Base-by-base conservation (phyloP, 164 flowering plant species). In the Aristolochia fimbriata region DNA sequence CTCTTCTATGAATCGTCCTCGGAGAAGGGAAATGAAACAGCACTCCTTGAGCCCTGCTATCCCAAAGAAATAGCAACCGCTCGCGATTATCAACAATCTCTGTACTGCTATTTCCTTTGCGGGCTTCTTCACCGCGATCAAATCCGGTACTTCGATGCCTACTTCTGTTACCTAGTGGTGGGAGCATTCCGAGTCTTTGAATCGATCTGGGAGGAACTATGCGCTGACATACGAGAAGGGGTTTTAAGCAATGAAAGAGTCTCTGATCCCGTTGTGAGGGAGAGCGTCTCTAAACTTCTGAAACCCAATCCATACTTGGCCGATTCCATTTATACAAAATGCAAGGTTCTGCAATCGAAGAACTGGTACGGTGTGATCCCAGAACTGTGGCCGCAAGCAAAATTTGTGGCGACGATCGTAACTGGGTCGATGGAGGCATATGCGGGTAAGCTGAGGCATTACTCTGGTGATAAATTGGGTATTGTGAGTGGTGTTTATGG, bases 401-500 rank as follows among this genome's bases (percentile, higher is more conserved):
- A 83, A 79, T 93, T 88, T 57, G 60, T 93, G 1, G 76, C 77
- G 49, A 96, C 95, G 62, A 93, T 93, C 70, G 81, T 93, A 93
- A 93, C 99, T 0, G 97, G 99, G 45, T 82, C 99, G 15, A 93
- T 94, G 99, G 85, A 81, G 77, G 91, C 87, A 17, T 91, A 88
- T 62, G 46, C 82, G 71, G 77, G 79, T 47, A 91, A 91, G 22
- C 43, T 94, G 78, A 91, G 96, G 78, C 93, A 84, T 64, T 93
- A 86, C 70, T 95, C 96, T 1, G 97, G 88, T n/a, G 73, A 62
- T 37, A 7, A 37, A 11, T 22, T 93, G 52, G 91, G 95, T 4
- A 63, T 94, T 17, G 0, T 85, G 43, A 74, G 88, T 75, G 83
- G 85, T 1, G 96, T 90, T 71, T 93, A 90, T 73, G 99, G 97